phyloP scores from a whole-genome alignment of 768 basidiomycete genomes.

The Stropharia rugosoannulata region DNA sequence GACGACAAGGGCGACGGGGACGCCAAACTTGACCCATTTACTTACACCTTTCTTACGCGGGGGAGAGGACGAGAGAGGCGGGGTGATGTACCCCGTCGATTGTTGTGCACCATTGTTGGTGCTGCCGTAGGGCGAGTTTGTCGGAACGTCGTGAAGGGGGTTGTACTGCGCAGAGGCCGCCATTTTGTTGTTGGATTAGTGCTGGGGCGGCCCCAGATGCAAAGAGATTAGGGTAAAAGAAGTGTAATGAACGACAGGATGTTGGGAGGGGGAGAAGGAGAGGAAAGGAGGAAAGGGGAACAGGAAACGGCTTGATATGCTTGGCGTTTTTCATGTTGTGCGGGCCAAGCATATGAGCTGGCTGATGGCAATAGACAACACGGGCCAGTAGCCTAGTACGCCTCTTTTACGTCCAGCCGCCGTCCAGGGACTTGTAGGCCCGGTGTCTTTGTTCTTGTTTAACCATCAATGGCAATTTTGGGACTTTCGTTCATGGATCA shows the following conservation, averaged over 20 bases:
- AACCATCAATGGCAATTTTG: too few species aligned
- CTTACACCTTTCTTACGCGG: conserved; percentile 52
- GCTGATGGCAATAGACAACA: too few species aligned
- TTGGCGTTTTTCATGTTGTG: too few species aligned
- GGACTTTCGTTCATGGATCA: too few species aligned
- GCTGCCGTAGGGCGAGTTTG: conserved; percentile 36
- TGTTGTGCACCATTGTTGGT: conserved; percentile 69
- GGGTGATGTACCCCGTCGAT: conserved; percentile 66
- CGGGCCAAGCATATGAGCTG: too few species aligned
- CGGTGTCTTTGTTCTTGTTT: too few species aligned
- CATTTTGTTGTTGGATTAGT: conserved; percentile 14
- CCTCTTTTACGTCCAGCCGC: too few species aligned
- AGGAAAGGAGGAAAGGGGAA: conserved; percentile 6
- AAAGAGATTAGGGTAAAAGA: conserved; percentile 20
- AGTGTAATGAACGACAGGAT: conserved; percentile 6
- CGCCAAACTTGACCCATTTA: conserved; percentile 75
- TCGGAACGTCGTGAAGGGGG: conserved; percentile 18
- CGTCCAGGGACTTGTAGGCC: too few species aligned
- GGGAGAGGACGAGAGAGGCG: conserved; percentile 28
- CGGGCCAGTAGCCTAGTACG: too few species aligned
- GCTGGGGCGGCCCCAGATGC: conserved; percentile 20
- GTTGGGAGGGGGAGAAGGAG: conserved; percentile 1
- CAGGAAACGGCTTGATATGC: too few species aligned
- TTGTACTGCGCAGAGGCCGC: conserved; percentile 33
- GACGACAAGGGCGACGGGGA: conserved; percentile 64